A percentile compares a stretch with the other conserved stretches of the same genome.
phyloP scores from a whole-genome alignment of 495 filamentous ascomycete genomes.

The Cetradonia linearis region DNA sequence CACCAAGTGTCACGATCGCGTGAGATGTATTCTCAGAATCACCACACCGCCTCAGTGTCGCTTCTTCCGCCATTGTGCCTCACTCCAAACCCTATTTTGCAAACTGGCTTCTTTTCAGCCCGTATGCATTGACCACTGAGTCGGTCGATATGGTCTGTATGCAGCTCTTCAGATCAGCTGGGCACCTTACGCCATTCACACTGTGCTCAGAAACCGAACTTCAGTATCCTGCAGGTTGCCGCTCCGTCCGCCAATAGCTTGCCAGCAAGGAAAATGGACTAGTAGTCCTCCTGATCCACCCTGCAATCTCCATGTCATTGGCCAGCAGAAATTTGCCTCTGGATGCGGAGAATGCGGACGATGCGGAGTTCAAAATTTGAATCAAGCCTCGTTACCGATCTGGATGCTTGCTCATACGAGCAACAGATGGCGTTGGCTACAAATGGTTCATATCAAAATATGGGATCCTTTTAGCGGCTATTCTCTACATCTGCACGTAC shows the following conservation, averaged over 20 bases:
- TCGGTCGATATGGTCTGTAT: not conserved
- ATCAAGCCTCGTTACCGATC: no score
- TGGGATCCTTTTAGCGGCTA: no score
- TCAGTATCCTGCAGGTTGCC: not conserved
- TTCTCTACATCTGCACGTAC: no score
- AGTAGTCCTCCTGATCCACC: not conserved
- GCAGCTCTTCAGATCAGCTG: not conserved
- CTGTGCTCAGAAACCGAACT: not conserved
- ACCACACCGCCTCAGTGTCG: not conserved
- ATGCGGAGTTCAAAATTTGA: no score
- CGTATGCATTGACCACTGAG: not conserved
- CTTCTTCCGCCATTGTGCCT: not conserved
- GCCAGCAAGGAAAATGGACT: not conserved
- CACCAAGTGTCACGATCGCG: not conserved
- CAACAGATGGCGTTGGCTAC: no score
- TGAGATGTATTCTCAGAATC: not conserved
- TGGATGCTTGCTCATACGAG: no score
- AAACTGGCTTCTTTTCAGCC: not conserved
- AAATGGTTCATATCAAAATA: no score
- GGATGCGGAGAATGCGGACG: no score
- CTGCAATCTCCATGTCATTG: not conserved
- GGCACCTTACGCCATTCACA: not conserved
- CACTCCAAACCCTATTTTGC: not conserved
- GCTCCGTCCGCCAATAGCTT: not conserved
- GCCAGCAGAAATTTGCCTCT: no score